These are phyloP conservation scores for Macadamia tetraphylla DNA, from an alignment of 164 flowering plant genomes.

Conservation along the genomic window DNA sequence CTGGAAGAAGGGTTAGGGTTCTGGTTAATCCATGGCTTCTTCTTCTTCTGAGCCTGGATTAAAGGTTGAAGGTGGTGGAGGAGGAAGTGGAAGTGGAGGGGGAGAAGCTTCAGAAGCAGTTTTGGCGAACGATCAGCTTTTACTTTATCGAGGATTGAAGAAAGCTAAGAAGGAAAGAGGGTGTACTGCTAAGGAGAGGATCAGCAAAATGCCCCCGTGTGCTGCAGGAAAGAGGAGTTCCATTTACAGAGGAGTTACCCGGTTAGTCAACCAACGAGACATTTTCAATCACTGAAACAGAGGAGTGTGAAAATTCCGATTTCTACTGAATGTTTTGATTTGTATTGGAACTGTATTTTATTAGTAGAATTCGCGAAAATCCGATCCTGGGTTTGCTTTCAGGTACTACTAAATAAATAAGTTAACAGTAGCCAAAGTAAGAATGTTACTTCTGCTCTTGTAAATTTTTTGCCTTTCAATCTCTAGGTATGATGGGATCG, in stretches of 20 bases:
- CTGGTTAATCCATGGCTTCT: constrained; percentile 37
- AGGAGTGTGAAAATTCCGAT: background rate
- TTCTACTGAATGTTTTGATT: background rate
- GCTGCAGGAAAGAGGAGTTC: constrained; percentile 99
- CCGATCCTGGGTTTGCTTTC: background rate
- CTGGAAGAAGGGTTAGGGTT: background rate
- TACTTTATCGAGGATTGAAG: constrained; percentile 67
- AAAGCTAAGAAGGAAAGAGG: constrained; percentile 81
- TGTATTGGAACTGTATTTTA: background rate
- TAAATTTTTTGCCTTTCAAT: background rate
- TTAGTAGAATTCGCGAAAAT: background rate
- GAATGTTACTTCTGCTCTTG: background rate
- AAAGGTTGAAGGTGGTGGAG: constrained; percentile 42
- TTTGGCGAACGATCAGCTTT: constrained; percentile 35
- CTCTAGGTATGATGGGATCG: background rate
- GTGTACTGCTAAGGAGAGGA: constrained; percentile 93
- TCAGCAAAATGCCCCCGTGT: constrained; percentile 98
- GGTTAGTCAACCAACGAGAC: constrained; percentile 31
- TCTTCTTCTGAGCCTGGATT: constrained; percentile 44
- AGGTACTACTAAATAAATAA: background rate
- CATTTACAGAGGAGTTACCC: constrained; percentile 94
- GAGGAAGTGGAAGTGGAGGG: constrained; percentile 17
- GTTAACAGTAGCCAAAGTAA: background rate
- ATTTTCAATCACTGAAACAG: background rate
- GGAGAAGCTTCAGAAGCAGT: constrained; percentile 39